Evolutionary conservation across 139 green algal species (phyloP), one percentile per base, ranked within the genome.

Genomic region (Asterochloris erici): DNA sequence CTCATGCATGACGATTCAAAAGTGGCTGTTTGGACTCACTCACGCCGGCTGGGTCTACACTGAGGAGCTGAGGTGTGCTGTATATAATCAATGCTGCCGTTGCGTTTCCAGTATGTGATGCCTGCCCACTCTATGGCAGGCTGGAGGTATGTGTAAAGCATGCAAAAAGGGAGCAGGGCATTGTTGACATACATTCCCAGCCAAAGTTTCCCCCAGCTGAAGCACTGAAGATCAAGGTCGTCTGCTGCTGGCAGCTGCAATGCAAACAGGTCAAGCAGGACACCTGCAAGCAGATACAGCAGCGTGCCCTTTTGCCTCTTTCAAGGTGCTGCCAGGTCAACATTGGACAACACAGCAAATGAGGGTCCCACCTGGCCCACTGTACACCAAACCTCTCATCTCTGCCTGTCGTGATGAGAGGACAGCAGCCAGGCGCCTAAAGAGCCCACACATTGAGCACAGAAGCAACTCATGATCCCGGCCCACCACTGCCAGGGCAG

Each of bases 111-210:
- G 38, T 94, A 94, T 29, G 54, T 60, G 15, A 92, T 85, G 12
- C 90, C 90, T 28, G 83, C 77, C 89, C 90, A 89, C 23, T 78
- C 85, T 64, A 93, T 64, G 21, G 69, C 17, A 77, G 66, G 29
- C 13, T 61, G 84, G 4, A 85, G 0, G 27, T 87, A 88, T 12
- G 87, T 93, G 84, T 90, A 90, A 12, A 84, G 38, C 17, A 88
- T 85, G 81, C 88, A 91, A 4, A 88, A 16, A 0, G 86, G 89
- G 77, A 90, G 81, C 12, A 90, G 77, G 23, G 84, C 64, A 66
- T 89, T 87, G 14, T 63, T 80, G 13, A 89, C 17, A 24, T 75
- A 74, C n/a, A 87, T 84, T 0, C 64, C 86, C 10, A 76, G 17
- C 75, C 75, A 84, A 14, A 88, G 14, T 54, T 84, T 68, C n/a